Evolutionary conservation across 2,329 filamentous ascomycete species (phyloP), one percentile per base, ranked within the genome.

Genomic region (Aspergillus transmontanensis): DNA sequence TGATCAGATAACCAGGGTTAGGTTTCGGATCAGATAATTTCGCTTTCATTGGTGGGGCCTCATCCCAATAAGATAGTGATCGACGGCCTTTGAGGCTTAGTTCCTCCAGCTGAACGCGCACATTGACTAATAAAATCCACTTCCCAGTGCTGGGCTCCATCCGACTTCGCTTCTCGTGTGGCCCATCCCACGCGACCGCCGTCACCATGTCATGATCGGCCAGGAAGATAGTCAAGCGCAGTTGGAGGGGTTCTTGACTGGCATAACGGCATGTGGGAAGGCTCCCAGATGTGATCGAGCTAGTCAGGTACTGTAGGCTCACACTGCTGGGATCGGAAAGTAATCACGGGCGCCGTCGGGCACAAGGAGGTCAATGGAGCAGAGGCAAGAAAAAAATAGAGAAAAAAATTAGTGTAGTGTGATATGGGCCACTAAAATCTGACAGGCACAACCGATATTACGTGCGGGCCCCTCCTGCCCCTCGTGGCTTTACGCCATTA

Each of bases 51-150:
- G 28, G 51, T 54, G 51, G 51, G 51, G 16, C 30, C 4, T 23
- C 6, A 9, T 36, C 30, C 51, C 21, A 36, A 36, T 54, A 34
- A 34, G 51, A 54, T 54, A 23, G 21, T 54, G 51, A 54, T 54
- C 51, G 51, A 16, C 51, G n/a, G 11, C 7, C 5, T 54, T 14
- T 10, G 51, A 54, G 51, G 28, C 19, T 36, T 54, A 21, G n/a
- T 36, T 21, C 4, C 30, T n/a, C 19, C 19, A 14, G 51, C 51
- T 54, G 51, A 36, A n/a, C 4, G 19, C 14, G 2, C 21, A 16
- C 9, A 54, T 54, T 54, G 30, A 54, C 51, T 54, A 54, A 54
- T 36, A 23, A 21, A 54, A 54, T 36, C 51, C 51, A 54, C 51
- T 36, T 10, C 9, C n/a, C 2, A 23, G 11, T 23, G 30, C 32